These are phyloP conservation scores for Rhinocladiella mackenziei DNA, from an alignment of 2,329 filamentous ascomycete species.

Conservation along the genomic window DNA sequence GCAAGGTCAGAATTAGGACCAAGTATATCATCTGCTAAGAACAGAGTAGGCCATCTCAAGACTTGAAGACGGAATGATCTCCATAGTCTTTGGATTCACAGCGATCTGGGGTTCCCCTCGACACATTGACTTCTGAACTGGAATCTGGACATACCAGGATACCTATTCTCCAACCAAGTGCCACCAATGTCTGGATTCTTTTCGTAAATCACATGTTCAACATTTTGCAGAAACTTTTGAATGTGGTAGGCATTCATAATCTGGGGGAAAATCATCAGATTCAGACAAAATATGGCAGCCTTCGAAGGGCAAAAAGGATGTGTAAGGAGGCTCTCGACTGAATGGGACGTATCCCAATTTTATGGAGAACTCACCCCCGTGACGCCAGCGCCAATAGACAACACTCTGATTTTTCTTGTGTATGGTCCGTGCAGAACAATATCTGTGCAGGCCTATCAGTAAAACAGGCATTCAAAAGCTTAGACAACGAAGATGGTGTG, in stretches of 20 bases:
- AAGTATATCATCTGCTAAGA: no score
- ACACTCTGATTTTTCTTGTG: slow-evolving; percentile 42
- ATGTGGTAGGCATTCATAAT: slow-evolving; percentile 62
- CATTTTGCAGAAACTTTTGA: slow-evolving; percentile 26
- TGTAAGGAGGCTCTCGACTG: no score
- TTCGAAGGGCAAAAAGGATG: no score
- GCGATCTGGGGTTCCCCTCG: no score
- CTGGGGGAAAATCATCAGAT: no score
- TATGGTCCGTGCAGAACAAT: slow-evolving; percentile 28
- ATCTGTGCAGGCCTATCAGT: slow-evolving; percentile 16
- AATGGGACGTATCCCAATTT: no score
- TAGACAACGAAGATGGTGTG: neutral
- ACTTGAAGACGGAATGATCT: no score
- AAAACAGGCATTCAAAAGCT: neutral
- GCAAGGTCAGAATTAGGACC: slow-evolving; percentile 32
- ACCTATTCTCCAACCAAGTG: slow-evolving; percentile 37
- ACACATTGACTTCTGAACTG: no score
- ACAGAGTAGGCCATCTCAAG: no score
- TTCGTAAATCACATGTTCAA: slow-evolving; percentile 32
- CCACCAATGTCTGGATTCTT: slow-evolving; percentile 35
- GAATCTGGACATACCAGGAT: slow-evolving; percentile 41
- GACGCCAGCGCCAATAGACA: slow-evolving; percentile 49
- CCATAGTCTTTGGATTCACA: no score
- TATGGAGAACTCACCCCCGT: no score
- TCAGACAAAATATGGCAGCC: no score